Evolutionary conservation across 148 eudicot genomes (phyloP), one percentile per base, ranked within the genome.

Genomic region (Fagopyrum esculentum): DNA sequence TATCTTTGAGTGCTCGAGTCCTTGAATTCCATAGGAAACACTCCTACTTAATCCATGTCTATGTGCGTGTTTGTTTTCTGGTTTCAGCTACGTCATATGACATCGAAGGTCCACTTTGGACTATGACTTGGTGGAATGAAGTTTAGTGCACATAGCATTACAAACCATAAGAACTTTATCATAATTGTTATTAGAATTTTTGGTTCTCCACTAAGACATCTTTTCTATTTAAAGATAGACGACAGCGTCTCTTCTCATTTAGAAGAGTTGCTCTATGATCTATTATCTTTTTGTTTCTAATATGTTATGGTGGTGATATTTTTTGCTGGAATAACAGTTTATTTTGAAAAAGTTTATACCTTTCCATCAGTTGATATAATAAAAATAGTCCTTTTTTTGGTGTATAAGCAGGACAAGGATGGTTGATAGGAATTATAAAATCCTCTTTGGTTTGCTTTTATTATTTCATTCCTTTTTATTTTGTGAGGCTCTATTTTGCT

Each of bases 71-170:
- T 63, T 15, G 45, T 12, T 40, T 35, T 66, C 17, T 40, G 47
- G 2, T 66, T 66, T 40, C 15, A 9, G 46, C 43, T 66, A 43
- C 71, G 46, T 66, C 71, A 66, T 35, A 66, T 66, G 47, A 66
- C 71, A 40, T 66, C 46, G 17, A 12, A 66, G 46, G 17, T 66
- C 71, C 71, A 66, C 71, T 29, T 22, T 26, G 68, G 66, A 61
- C 57, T 57, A 57, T 57, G 63, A 22, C 46, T 66, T 66, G 47
- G 71, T 66, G 71, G 71, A 66, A 66, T 66, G 17, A 35, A 35
- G 71, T 43, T 66, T 66, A 66, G 71, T 66, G 71, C 71, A 66
- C 46, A 66, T 35, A 66, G 71, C 71, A 66, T 66, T 66, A 43
- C 71, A 35, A 35, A 43, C 46, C 47, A 12, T 13, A 35, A 43